Conservation (phyloP, 2,329 filamentous ascomycete species). For the Fusarium decemcellulare region DNA sequence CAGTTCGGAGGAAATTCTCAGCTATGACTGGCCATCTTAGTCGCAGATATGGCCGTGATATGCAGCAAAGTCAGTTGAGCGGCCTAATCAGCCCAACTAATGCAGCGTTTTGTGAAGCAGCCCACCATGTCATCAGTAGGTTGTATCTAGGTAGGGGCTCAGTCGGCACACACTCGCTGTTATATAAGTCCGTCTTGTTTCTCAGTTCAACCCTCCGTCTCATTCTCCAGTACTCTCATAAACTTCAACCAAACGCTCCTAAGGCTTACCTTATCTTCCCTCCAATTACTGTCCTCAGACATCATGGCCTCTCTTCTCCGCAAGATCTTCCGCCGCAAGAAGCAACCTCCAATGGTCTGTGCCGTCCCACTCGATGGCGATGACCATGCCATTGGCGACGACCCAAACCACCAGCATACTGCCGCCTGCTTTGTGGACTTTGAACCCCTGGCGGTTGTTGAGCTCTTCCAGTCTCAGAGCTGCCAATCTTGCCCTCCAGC, state of each 20-base stretch:
- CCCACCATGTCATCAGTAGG: too few relatives aligned
- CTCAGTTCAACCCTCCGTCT: too few relatives aligned
- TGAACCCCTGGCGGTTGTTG: conserved; percentile 50
- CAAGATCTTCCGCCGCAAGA: conserved; percentile 51
- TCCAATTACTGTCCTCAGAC: neutral
- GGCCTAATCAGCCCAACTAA: too few relatives aligned
- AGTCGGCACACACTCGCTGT: too few relatives aligned
- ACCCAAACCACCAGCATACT: conserved; percentile 50
- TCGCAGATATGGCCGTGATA: too few relatives aligned
- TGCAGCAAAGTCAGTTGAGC: too few relatives aligned
- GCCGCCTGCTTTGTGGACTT: conserved; percentile 51
- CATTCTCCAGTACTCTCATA: neutral
- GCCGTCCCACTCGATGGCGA: conserved; percentile 47
- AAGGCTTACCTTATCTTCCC: neutral
- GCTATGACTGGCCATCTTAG: too few relatives aligned
- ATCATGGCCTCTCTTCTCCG: conserved; percentile 28
- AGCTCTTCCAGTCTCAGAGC: conserved; percentile 54
- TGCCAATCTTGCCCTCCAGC: conserved; percentile 52
- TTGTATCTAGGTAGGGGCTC: too few relatives aligned
- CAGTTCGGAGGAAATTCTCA: too few relatives aligned
- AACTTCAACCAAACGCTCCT: neutral
- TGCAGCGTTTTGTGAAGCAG: too few relatives aligned
- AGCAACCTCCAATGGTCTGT: conserved; percentile 51
- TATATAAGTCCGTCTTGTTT: too few relatives aligned
- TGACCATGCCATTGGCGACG: conserved; percentile 44